phyloP scores from a whole-genome alignment of 345 rosid genomes.

The Lenwebbia sp. region DNA sequence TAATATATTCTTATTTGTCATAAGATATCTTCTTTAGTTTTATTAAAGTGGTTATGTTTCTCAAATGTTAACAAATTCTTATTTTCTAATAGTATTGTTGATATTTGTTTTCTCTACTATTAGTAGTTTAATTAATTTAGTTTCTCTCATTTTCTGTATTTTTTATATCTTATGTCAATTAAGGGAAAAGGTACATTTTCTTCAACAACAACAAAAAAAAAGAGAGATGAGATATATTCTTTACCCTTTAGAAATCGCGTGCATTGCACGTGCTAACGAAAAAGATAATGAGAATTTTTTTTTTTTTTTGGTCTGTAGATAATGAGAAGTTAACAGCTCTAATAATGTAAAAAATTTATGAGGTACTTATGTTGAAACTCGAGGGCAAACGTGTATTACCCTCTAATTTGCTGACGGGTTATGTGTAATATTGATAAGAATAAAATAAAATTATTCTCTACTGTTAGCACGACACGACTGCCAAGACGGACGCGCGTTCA shows the following conservation, averaged over 20 bases:
- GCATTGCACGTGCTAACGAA: rapidly evolving
- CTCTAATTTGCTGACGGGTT: background rate
- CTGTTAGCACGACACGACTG: no score
- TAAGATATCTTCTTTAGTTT: background rate
- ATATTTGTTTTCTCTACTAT: background rate
- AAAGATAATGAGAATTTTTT: background rate
- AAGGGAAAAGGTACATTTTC: background rate
- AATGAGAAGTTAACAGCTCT: background rate
- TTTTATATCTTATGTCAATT: background rate
- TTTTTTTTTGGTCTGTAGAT: no score
- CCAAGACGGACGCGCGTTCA: no score
- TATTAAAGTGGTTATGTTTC: background rate
- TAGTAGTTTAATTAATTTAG: background rate
- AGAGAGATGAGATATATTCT: background rate
- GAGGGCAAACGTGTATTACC: rapidly evolving
- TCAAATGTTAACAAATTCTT: background rate
- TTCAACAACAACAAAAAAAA: background rate
- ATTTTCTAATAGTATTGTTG: background rate
- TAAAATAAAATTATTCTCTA: no score
- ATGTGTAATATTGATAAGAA: background rate
- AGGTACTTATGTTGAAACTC: background rate
- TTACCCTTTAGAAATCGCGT: rapidly evolving
- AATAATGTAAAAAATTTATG: background rate
- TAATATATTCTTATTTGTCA: background rate
- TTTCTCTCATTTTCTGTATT: background rate